Evolutionary conservation across 1,284 basidiomycete species (phyloP).

Genomic region (Sanguinoderma infundibulare): DNA sequence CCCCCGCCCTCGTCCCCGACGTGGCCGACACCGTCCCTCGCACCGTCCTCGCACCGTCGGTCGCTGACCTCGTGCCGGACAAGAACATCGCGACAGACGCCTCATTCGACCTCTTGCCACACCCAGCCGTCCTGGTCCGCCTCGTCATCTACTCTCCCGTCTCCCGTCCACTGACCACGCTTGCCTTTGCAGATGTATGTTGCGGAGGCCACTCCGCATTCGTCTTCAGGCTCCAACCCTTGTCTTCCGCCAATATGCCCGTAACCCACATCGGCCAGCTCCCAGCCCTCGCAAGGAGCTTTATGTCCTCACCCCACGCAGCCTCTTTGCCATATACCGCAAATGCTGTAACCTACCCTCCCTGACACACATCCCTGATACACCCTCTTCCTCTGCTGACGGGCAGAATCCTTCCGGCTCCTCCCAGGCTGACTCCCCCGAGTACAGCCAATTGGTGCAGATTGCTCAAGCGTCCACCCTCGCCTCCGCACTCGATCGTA

Average conservation of each 20-base stretch:
- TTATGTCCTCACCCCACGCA: background rate
- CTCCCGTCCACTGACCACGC: background rate
- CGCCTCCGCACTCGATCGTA: constrained; percentile 10
- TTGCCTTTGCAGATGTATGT: constrained; percentile 27
- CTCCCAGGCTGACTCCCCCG: background rate
- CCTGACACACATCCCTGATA: background rate
- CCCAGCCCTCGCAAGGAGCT: background rate
- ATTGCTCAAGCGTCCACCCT: constrained; percentile 9
- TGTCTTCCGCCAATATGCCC: background rate
- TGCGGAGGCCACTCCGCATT: constrained; percentile 16
- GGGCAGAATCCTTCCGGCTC: background rate
- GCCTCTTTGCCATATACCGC: constrained; percentile 7
- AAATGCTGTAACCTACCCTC: background rate
- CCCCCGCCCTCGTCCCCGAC: background rate
- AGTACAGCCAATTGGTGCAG: constrained; percentile 18
- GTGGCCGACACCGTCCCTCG: background rate
- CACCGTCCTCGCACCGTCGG: background rate
- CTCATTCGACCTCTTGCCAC: background rate
- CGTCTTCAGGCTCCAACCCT: background rate
- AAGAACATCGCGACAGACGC: background rate
- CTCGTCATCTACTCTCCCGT: background rate
- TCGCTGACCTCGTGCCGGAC: background rate
- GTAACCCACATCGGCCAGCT: background rate
- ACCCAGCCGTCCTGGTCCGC: background rate
- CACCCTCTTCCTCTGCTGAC: background rate